A percentile compares a stretch with the other conserved stretches of the same genome.
phyloP scores from a whole-genome alignment of 2,329 filamentous ascomycete species.

The Curvularia verruculosa region DNA sequence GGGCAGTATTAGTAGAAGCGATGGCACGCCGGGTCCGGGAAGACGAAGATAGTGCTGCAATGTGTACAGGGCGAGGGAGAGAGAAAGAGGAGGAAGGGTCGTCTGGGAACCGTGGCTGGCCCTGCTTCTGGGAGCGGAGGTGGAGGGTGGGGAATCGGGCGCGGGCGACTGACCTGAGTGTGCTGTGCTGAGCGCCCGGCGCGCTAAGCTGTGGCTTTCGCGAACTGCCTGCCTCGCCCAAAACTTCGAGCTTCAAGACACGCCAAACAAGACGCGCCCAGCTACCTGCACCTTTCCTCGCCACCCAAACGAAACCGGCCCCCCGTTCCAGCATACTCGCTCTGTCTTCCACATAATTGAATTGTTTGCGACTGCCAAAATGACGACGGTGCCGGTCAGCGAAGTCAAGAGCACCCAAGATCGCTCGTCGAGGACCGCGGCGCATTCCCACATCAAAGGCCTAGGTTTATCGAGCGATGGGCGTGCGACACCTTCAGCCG shows the following conservation, averaged over 20 bases:
- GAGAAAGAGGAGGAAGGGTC: neutral
- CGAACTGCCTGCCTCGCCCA: conserved; percentile 16
- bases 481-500: conserved; percentile 72
- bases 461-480: conserved; percentile 85
- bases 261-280: conserved; percentile 21
- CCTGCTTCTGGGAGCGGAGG: conserved; percentile 19
- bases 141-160: conserved; percentile 20
- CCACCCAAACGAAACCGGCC: conserved; percentile 1
- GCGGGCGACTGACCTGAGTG: conserved; percentile 13
- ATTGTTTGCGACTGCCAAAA: conserved; percentile 27
- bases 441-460: conserved; percentile 97
- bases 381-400: conserved; percentile 60
- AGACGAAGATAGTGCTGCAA: neutral
- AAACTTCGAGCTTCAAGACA: conserved; percentile 25
- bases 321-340: neutral
- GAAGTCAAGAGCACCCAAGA: conserved; percentile 96
- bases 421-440: conserved; percentile 78
- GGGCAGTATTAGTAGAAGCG: neutral
- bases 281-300: conserved; percentile 5
- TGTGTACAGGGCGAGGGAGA: neutral
- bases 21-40: neutral
- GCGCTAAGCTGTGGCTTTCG: conserved; percentile 23
- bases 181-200: conserved; percentile 9
- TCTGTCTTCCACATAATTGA: conserved; percentile 5
- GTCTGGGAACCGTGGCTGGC: conserved; percentile 1